Base-by-base conservation (phyloP, 306 rosid species). In the Rubus idaeus region DNA sequence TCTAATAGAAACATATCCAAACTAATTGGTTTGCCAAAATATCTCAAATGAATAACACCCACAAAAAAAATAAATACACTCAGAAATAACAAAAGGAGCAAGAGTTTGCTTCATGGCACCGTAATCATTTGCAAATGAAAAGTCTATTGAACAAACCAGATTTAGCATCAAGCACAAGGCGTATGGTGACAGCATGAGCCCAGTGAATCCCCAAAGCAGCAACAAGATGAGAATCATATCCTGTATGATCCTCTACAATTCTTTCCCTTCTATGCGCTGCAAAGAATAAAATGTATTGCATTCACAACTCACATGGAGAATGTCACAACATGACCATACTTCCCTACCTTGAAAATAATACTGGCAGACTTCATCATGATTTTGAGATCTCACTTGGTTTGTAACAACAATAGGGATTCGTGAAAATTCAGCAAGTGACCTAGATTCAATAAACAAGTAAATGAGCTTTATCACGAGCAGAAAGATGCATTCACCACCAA, bases 141-240 rank as follows among this genome's bases (percentile, higher is more conserved):
- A 30, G 20, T 39, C 14, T 60, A 60, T 40, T 70, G 13, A 37
- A 35, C 82, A 21, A 72, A 94, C 98, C 98, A 81, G 92, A 89
- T 84, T 81, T 87, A 79, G 96, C 78, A 81, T 92, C 97, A 80
- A 94, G 96, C 78, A 94, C 93, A 68, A 94, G 91, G 63, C 96
- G 97, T 73, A 94, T 86, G 84, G 98, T 91, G 78, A 89, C 96
- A 44, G 98, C 88, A 88, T 91, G 98, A 84, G 98, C 96, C 97
- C 98, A 94, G 57, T 92, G 86, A 85, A 90, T 83, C 30, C 98
- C 98, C 94, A 94, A 83, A 72, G 97, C 98, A 81, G 97, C 94
- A 84, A 94, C 96, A 77, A 94, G 94, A 83, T 88, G 93, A 88
- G 93, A 91, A 68, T 89, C 97, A 74, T 85, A 84, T 76, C 87